These are phyloP conservation scores for Heracleum sosnowskyi DNA, from an alignment of 129 eudicot species.

Conservation along the genomic window DNA sequence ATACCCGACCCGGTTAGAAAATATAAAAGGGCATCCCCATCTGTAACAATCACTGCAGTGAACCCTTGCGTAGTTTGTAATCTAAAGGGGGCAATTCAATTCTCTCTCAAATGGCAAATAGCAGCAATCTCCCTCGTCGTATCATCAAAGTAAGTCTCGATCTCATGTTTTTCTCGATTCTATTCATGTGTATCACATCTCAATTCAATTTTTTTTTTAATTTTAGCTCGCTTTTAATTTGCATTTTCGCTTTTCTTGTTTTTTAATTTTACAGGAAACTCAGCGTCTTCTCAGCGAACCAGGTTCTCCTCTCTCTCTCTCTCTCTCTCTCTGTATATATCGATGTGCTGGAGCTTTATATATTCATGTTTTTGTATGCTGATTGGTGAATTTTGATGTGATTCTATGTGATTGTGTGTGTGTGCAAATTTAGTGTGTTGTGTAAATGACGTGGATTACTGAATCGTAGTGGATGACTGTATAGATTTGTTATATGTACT, in stretches of 20 bases:
- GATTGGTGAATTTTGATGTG: not conserved
- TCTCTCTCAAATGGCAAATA: slow-evolving; percentile 55
- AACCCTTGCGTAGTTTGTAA: slow-evolving; percentile 25
- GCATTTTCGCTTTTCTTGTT: not conserved
- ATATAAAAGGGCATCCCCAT: not conserved
- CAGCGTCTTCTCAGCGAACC: slow-evolving; percentile 99
- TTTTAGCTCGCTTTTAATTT: not conserved
- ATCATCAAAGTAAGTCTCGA: slow-evolving; percentile 70
- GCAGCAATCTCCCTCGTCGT: slow-evolving; percentile 89
- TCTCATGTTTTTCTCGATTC: slow-evolving; percentile 1
- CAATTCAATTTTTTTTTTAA: not conserved
- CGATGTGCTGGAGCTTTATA: too few species aligned
- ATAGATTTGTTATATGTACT: not conserved
- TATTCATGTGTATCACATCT: not conserved
- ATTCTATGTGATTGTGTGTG: not conserved
- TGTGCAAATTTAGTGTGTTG: not conserved
- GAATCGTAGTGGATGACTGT: not conserved
- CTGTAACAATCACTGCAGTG: not conserved
- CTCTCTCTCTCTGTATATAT: not conserved
- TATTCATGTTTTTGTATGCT: not conserved
- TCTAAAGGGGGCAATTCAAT: not conserved
- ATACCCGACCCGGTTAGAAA: not conserved
- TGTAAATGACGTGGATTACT: not conserved
- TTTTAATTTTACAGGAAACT: slow-evolving; percentile 61
- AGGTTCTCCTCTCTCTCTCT: slow-evolving; percentile 30